Base-by-base conservation (phyloP, 169 alveolate species). In the Plasmodium gaboni region DNA sequence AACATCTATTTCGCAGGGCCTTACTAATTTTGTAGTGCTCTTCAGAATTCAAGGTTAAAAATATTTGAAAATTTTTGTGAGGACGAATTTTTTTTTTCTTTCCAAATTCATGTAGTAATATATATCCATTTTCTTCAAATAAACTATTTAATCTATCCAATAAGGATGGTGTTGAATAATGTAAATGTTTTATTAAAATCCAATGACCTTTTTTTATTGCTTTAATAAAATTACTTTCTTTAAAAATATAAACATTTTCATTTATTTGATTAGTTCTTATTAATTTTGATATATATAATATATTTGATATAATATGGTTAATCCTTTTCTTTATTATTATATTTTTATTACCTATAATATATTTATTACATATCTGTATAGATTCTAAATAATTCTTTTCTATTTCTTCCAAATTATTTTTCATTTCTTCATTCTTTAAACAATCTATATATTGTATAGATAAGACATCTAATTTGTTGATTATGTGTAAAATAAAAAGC, bases 71-170 rank as follows among this genome's bases (percentile, higher is more conserved):
- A 73, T 97, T 94, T 24, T 91, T 92, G 64, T 98, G 97, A 12
- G 98, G 97, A 46, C 74, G 88, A 53, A 98, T 93, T 50, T 89
- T 87, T 73, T 97, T 94, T 70, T 94, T 93, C 91, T 95, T 95
- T 28, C 96, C 95, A 24, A 94, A 95, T 15, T 95, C 93, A 59
- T 94, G 95, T 22, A 95, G 61, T 22, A 92, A 80, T 57, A 96
- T 76, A 50, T 71, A 59, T 12, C 92, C 95, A 22, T 88, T 97
- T 86, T 95, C 98, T 91, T 98, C 99, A 55, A 98, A 89, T 24
- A 97, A 78, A 17, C 99, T 95, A 86, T 98, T 98, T 28, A 97
- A 73, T 71, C 99, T 94, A 78, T 98, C 99, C 46, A 98, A 80
- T 32, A 98, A 95, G 15, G 99, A 97, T 2, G 99, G 96, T 19